Percentiles rank a stretch among this genome's conserved stretches.
Evolutionary conservation across 1,139 yeast species (phyloP).

Genomic region (Lodderomyces orthopsilosis): DNA sequence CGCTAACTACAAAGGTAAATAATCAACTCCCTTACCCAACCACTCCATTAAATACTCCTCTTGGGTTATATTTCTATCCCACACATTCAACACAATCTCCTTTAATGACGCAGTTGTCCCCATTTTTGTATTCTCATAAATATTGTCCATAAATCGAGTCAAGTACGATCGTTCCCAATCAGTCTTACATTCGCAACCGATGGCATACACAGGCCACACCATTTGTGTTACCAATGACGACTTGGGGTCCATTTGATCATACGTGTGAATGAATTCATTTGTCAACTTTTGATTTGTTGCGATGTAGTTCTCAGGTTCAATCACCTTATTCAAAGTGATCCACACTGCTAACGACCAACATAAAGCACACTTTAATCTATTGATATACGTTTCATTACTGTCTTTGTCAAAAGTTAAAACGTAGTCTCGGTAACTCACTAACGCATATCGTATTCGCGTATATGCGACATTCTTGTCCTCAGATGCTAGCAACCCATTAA

Average conservation of each 20-base stretch:
- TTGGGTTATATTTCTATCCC: constrained; percentile 36
- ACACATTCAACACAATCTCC: constrained; percentile 38
- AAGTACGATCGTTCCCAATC: constrained; percentile 26
- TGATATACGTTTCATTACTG: constrained; percentile 21
- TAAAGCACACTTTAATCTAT: constrained; percentile 47
- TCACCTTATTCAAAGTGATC: constrained; percentile 34
- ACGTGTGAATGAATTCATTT: constrained; percentile 45
- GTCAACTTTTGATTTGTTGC: constrained; percentile 26
- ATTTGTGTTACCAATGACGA: constrained; percentile 53
- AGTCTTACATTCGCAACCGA: constrained; percentile 40
- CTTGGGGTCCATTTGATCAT: constrained; percentile 38
- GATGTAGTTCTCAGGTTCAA: constrained; percentile 21
- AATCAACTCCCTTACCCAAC: constrained; percentile 48
- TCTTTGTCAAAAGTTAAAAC: constrained; percentile 24
- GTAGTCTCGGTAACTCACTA: constrained; percentile 46
- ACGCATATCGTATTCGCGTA: constrained; percentile 23
- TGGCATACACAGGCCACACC: constrained; percentile 58
- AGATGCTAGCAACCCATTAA: constrained; percentile 7
- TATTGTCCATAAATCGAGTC: constrained; percentile 31
- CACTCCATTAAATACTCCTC: constrained; percentile 43
- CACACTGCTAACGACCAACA: constrained; percentile 52
- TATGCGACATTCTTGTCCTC: constrained; percentile 10
- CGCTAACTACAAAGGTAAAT: constrained; percentile 35
- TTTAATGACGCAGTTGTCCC: constrained; percentile 45
- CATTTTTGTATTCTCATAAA: constrained; percentile 50